Evolutionary conservation across 768 basidiomycete genomes (phyloP).

Genomic region (Coprinopsis cinerea): DNA sequence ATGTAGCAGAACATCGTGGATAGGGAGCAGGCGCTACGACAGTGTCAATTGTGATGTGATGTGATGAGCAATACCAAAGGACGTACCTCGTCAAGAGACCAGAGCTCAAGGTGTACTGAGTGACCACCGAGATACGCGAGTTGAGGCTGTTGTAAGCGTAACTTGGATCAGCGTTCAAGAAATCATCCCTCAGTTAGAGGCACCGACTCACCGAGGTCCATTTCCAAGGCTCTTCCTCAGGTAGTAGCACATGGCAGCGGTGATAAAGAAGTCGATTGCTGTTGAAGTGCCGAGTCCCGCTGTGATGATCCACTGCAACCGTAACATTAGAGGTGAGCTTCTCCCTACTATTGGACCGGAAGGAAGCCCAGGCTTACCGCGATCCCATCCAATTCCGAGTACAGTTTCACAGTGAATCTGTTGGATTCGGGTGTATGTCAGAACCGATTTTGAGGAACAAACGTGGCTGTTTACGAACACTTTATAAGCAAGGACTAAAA

Average conservation of each 20-base stretch:
- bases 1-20: conserved; percentile 39
- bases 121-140: conserved; percentile 28
- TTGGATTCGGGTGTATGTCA: conserved; percentile 14
- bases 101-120: conserved; percentile 32
- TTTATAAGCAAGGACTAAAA: conserved; percentile 29
- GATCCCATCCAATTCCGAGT: conserved; percentile 24
- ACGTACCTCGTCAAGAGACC: conserved; percentile 34
- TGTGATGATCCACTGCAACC: conserved; percentile 34
- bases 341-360: not conserved
- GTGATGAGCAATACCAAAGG: not conserved
- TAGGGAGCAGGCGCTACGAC: conserved; percentile 36
- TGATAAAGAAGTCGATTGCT: conserved; percentile 38
- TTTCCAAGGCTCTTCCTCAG: conserved; percentile 26
- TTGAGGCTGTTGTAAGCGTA: conserved; percentile 19
- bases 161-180: not conserved
- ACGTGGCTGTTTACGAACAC: conserved; percentile 22
- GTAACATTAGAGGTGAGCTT: not conserved
- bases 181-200: not conserved
- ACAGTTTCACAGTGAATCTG: conserved; percentile 27
- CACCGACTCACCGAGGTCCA: conserved; percentile 20
- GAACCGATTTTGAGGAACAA: not conserved
- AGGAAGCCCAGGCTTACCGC: conserved; percentile 21
- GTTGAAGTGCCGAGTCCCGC: conserved; percentile 37
- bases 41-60: not conserved
- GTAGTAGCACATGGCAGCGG: conserved; percentile 31